Base-by-base conservation (phyloP, 2,329 filamentous ascomycete genomes). In the Biscogniauxia mediterranea region DNA sequence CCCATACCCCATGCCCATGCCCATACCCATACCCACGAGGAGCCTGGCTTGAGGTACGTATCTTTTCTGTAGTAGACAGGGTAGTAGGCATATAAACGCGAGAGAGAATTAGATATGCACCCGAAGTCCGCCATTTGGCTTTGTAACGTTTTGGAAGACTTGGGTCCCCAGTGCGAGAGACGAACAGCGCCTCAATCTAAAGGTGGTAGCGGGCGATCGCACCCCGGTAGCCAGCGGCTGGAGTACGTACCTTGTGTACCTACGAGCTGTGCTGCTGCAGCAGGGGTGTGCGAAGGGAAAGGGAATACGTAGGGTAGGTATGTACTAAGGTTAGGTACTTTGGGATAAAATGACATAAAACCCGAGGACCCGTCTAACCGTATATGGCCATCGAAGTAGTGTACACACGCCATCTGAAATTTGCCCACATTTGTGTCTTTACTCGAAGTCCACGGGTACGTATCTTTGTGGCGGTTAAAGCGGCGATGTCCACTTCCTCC, bases 41-140 rank as follows among this genome's bases (percentile, higher is more conserved):
- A 32, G 11, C 28, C 28, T 28, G 60, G 55, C 52, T 21, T 25
- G 25, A 21, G 50, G 56, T 64, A 66, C 56, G 61, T 66, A 64
- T 58, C 59, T 42, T 26, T 55, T 56, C 56, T 61, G 56, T 53
- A 32, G 32, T 28, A 52, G 63, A 62, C 56, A 58, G 68, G 64
- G 64, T 59, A 3, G 2, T 58, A 61, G 69, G 70, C 64, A 72
- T 70, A 26, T 60, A 46, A 61, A 63, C 69, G 69, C 69, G 69
- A 70, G 61, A 46, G 32, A 9, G 60, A 61, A 63, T 5, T 23
- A 23, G 23, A 2, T 61, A 61, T 68, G 62, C 61, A 66, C 58
- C 57, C 58, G 60, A 64, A 60, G 64, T 64, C 68, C 68, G 68
- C 68, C 65, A 46, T 63, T 70, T 70, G 68, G 64, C 25, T 52